Conservation (phyloP, 805 yeast species). For the Komagataella kurtzmanii region DNA sequence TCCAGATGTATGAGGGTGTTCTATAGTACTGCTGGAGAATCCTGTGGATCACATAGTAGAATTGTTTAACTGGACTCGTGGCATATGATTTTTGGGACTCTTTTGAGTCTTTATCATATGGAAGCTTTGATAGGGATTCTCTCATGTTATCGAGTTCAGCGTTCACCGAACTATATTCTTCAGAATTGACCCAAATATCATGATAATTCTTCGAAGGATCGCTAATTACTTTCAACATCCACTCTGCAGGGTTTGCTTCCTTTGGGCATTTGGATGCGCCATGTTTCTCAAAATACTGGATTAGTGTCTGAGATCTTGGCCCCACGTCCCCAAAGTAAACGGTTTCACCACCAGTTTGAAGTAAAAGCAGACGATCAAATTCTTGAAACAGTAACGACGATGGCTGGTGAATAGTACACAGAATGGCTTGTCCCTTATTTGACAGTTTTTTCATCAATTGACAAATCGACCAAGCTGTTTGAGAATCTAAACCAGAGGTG, state of each 20-base stretch:
- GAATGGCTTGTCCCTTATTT: constrained; percentile 59
- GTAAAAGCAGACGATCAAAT: constrained; percentile 52
- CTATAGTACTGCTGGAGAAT: constrained; percentile 52
- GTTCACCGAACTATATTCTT: constrained; percentile 43
- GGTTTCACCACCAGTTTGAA: constrained; percentile 67
- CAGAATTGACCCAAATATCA: constrained; percentile 66
- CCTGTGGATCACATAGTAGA: constrained; percentile 30
- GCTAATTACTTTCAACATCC: constrained; percentile 70
- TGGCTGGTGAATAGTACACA: constrained; percentile 72
- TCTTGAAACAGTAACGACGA: constrained; percentile 57
- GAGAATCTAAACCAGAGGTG: constrained; percentile 62
- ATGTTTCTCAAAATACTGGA: constrained; percentile 45
- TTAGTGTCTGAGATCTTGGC: constrained; percentile 39
- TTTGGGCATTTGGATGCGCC: constrained; percentile 50
- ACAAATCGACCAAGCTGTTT: constrained; percentile 59
- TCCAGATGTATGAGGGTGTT: constrained; percentile 47
- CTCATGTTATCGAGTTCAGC: constrained; percentile 51
- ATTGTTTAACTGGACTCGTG: constrained; percentile 27
- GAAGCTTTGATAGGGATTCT: constrained; percentile 27
- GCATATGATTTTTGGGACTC: constrained; percentile 27
- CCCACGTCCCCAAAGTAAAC: constrained; percentile 80
- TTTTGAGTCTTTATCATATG: constrained; percentile 11
- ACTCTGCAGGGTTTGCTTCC: constrained; percentile 60
- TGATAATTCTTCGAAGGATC: constrained; percentile 43
- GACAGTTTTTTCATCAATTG: constrained; percentile 55